Evolutionary conservation across 192 early-diverging fungal species (phyloP).

Genomic region (Dispira simplex): DNA sequence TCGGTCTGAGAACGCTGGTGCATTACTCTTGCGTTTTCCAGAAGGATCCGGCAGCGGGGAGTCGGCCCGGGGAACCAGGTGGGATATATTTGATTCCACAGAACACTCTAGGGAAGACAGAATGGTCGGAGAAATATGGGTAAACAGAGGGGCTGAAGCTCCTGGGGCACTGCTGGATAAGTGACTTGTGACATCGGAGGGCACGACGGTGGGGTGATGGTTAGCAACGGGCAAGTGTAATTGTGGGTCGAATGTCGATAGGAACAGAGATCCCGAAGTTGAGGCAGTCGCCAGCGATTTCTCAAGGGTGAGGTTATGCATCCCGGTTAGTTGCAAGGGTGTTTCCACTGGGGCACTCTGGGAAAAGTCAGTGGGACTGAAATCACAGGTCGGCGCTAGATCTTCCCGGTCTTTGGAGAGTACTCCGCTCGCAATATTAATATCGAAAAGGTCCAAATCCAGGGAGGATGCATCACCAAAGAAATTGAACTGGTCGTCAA

Average conservation of each 20-base stretch:
- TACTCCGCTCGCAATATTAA: background rate
- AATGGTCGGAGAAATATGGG: background rate
- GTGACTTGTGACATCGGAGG: background rate
- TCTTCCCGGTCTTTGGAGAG: constrained; percentile 2
- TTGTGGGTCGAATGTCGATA: background rate
- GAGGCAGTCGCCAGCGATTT: background rate
- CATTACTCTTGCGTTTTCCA: background rate
- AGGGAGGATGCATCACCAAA: background rate
- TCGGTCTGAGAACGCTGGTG: background rate
- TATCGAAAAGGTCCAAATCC: background rate
- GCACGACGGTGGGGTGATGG: background rate
- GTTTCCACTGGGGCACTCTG: background rate
- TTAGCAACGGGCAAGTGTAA: background rate
- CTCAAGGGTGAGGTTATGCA: background rate
- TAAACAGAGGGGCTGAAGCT: background rate
- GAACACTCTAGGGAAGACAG: background rate
- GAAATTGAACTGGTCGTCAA: constrained; percentile 6
- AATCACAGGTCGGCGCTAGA: background rate
- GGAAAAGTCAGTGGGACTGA: background rate
- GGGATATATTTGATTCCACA: background rate
- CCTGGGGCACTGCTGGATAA: background rate
- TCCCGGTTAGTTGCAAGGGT: background rate
- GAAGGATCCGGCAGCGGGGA: constrained; percentile 1
- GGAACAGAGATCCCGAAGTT: background rate
- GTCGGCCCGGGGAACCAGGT: background rate